phyloP scores from a whole-genome alignment of 176 grass and related monocot genomes.

The Oropetium thomaeum region DNA sequence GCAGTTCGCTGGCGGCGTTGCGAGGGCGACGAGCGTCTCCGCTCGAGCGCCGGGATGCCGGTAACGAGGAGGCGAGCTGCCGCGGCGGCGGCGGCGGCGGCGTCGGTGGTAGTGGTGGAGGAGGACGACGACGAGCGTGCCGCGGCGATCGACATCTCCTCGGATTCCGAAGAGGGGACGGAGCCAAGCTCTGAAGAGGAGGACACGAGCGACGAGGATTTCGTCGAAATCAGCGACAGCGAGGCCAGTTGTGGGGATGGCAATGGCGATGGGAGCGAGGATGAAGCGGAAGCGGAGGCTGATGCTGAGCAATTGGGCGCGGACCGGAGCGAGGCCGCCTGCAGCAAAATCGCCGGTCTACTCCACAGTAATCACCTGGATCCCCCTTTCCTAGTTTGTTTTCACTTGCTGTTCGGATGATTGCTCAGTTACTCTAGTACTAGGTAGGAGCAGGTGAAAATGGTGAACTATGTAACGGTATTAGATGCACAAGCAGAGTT shows the following conservation, averaged over 20 bases:
- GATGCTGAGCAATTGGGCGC: constrained; percentile 19
- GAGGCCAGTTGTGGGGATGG: neutral
- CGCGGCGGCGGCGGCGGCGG: neutral
- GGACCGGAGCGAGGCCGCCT: constrained; percentile 30
- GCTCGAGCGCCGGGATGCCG: constrained; percentile 27
- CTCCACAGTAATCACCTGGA: constrained; percentile 38
- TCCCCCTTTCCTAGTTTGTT: neutral
- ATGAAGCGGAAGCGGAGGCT: constrained; percentile 9
- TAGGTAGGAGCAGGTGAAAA: neutral
- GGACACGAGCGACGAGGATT: constrained; percentile 38
- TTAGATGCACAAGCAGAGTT: neutral
- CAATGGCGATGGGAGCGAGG: constrained; percentile 7
- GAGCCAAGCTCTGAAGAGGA: constrained; percentile 32
- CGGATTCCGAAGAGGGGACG: constrained; percentile 39
- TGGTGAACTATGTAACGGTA: neutral
- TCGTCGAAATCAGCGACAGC: constrained; percentile 33
- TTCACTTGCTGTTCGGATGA: neutral
- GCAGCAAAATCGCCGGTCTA: constrained; percentile 51
- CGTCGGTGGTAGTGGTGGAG: neutral
- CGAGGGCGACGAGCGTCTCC: neutral
- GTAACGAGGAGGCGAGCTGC: constrained; percentile 24
- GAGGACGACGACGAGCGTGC: neutral
- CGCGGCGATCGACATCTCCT: constrained; percentile 48
- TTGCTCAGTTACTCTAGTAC: neutral
- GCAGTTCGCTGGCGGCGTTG: neutral